Percentiles rank a stretch among this genome's conserved stretches.
Evolutionary conservation across 139 green algal genomes (phyloP).

Genomic region (Closterium sp.): DNA sequence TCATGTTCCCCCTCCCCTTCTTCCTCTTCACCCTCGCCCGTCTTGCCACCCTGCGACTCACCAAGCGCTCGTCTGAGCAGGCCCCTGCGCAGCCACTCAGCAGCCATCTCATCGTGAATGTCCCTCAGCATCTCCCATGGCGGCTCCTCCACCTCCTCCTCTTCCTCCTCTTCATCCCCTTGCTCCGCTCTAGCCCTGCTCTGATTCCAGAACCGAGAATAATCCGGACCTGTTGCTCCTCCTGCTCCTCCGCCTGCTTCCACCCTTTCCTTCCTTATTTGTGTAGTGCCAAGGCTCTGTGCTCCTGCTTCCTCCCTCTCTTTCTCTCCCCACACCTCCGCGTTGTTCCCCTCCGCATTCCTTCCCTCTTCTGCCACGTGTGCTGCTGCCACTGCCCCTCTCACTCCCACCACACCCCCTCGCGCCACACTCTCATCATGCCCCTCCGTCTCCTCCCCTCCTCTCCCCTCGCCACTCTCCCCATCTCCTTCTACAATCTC

Average conservation of each 20-base stretch:
- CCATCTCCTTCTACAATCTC: not conserved
- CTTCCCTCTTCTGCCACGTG: too few relatives aligned
- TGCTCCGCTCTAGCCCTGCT: not conserved
- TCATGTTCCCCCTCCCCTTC: not conserved
- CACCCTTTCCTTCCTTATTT: not conserved
- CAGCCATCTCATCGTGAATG: not conserved
- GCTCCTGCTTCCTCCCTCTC: not conserved
- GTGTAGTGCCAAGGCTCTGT: too few relatives aligned
- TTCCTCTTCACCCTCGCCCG: not conserved
- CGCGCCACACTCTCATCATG: not conserved
- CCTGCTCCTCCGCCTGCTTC: not conserved
- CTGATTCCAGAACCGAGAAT: not conserved
- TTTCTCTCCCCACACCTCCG: not conserved
- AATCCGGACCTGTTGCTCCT: not conserved
- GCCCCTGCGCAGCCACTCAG: not conserved
- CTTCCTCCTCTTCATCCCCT: not conserved
- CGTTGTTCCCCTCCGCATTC: not conserved
- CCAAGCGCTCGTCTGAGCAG: not conserved
- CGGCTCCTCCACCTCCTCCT: not conserved
- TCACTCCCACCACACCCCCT: not conserved
- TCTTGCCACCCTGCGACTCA: not conserved
- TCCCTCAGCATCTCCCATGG: not conserved
- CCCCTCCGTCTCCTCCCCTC: not conserved
- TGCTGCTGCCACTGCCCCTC: not conserved
- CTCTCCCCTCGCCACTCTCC: not conserved